These are phyloP conservation scores for Metschnikowia bowlesiae DNA, from an alignment of 805 yeast species.

Conservation along the genomic window DNA sequence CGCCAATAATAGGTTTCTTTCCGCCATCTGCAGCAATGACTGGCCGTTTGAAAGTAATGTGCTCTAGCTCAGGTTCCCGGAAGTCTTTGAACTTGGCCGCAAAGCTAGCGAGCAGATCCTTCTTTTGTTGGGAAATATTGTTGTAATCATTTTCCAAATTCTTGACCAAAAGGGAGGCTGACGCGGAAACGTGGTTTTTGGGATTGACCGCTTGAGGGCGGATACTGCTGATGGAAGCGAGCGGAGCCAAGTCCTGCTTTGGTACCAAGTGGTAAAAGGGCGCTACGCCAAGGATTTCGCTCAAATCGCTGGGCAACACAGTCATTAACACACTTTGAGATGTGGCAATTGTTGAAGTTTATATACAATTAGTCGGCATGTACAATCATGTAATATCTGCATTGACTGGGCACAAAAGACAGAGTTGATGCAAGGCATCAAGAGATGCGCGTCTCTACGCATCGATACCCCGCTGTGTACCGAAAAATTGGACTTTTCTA, in stretches of 20 bases:
- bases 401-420: constrained; percentile 1
- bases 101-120: constrained; percentile 11
- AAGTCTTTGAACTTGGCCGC: constrained; percentile 19
- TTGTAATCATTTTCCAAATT: constrained; percentile 7
- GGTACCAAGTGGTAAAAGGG: constrained; percentile 16
- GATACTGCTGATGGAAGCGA: constrained; percentile 11
- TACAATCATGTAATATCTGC: background rate
- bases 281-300: constrained; percentile 12
- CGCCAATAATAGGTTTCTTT: background rate
- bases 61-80: constrained; percentile 25
- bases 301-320: constrained; percentile 6
- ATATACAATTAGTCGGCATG: background rate
- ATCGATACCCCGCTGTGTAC: background rate
- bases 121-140: constrained; percentile 11
- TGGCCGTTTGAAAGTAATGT: constrained; percentile 33
- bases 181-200: constrained; percentile 4
- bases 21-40: constrained; percentile 10
- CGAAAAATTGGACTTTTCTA: background rate
- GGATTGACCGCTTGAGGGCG: constrained; percentile 7
- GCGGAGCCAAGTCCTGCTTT: constrained; percentile 15
- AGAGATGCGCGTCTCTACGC: background rate
- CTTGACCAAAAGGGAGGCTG: constrained; percentile 1
- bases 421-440: background rate
- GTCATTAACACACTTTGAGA: background rate
- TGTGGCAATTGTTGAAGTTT: background rate